Evolutionary conservation across 768 basidiomycete species (phyloP).

Genomic region (Pulveroboletus frians): DNA sequence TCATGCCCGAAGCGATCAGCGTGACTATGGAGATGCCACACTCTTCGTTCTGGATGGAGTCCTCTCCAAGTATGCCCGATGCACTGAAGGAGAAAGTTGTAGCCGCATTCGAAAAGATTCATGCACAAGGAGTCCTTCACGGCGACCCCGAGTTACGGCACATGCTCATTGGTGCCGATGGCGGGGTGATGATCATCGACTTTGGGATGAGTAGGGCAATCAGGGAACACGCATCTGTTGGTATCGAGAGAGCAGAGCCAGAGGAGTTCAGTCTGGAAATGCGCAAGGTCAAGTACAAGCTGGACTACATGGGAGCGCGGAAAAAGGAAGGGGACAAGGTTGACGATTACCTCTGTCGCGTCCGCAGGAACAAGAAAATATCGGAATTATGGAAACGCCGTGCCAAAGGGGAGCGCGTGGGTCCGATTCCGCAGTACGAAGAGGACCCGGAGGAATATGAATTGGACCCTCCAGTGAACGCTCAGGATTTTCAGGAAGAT

Average conservation of each 20-base stretch:
- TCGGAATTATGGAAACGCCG: conserved; percentile 27
- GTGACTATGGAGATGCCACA: conserved; percentile 53
- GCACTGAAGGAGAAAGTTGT: conserved; percentile 50
- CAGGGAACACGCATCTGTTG: conserved; percentile 28
- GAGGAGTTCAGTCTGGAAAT: conserved; percentile 47
- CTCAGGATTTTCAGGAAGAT: conserved; percentile 29
- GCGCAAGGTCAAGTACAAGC: conserved; percentile 50
- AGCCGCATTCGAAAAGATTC: conserved; percentile 45
- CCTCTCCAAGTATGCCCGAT: conserved; percentile 51
- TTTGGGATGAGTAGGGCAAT: conserved; percentile 41
- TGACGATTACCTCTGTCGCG: conserved; percentile 26
- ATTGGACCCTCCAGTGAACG: conserved; percentile 29
- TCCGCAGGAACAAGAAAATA: conserved; percentile 26
- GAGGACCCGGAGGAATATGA: conserved; percentile 31
- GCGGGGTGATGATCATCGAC: conserved; percentile 49
- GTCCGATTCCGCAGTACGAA: conserved; percentile 29
- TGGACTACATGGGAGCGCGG: conserved; percentile 41
- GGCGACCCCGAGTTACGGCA: conserved; percentile 45
- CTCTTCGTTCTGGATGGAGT: conserved; percentile 56
- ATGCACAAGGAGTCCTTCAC: conserved; percentile 44
- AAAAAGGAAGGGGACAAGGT: conserved; percentile 33
- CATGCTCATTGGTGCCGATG: conserved; percentile 52
- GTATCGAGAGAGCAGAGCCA: conserved; percentile 33
- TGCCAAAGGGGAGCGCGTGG: conserved; percentile 23
- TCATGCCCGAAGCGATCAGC: conserved; percentile 35